Evolutionary conservation across 2,329 filamentous ascomycete species (phyloP).

Genomic region (Emmonsia crescens): DNA sequence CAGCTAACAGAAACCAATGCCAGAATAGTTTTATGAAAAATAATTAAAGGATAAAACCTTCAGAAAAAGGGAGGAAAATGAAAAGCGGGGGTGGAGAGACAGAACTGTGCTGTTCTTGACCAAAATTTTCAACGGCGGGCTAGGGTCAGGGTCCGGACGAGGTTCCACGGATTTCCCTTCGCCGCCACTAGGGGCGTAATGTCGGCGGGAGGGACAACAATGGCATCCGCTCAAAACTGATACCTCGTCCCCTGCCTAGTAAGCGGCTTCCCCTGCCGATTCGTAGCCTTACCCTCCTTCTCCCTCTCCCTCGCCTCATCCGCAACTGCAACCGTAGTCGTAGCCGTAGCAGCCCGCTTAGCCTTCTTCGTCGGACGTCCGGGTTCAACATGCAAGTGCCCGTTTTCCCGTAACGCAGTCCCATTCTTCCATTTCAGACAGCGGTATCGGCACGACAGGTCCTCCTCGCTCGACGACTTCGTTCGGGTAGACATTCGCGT

Average conservation of each 20-base stretch:
- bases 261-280: conserved; percentile 40
- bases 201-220: neutral
- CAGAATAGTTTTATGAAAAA: neutral
- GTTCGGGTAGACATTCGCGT: conserved; percentile 53
- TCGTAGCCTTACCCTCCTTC: conserved; percentile 29
- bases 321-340: conserved; percentile 18
- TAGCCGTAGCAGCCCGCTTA: conserved; percentile 27
- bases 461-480: conserved; percentile 45
- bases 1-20: neutral
- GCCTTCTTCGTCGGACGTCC: conserved; percentile 41
- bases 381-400: conserved; percentile 51
- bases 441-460: conserved; percentile 17
- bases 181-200: neutral
- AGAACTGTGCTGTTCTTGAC: neutral
- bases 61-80: neutral
- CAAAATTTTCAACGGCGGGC: neutral
- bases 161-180: neutral
- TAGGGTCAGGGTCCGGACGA: neutral
- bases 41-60: neutral
- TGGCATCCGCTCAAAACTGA: conserved; percentile 26
- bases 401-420: conserved; percentile 47
- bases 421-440: conserved; percentile 55
- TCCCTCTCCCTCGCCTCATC: conserved; percentile 7
- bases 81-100: neutral
- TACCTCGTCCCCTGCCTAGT: conserved; percentile 43